Conservation (phyloP, 2,329 filamentous ascomycete genomes). For the Claviceps fusiformis region DNA sequence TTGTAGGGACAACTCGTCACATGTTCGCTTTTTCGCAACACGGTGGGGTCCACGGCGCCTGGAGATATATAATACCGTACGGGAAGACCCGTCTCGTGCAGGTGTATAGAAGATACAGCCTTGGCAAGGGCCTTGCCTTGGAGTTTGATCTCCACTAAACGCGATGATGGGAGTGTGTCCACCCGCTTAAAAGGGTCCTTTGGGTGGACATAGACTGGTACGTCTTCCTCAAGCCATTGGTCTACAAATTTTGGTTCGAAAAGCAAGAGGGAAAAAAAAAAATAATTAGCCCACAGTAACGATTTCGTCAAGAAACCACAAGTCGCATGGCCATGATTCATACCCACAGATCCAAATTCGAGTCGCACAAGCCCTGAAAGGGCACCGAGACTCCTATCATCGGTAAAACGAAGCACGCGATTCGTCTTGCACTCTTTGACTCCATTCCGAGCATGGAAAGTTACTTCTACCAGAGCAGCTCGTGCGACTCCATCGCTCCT, state of each 20-base stretch:
- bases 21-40: slow-evolving; percentile 35
- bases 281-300: not conserved
- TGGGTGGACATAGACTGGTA: slow-evolving; percentile 45
- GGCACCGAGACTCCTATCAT: slow-evolving; percentile 22
- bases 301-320: not conserved
- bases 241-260: slow-evolving; percentile 11
- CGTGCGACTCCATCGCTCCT: slow-evolving; percentile 11
- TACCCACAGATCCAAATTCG: slow-evolving; percentile 23
- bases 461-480: slow-evolving; percentile 19
- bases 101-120: slow-evolving; percentile 32
- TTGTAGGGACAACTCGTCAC: slow-evolving; percentile 54
- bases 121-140: slow-evolving; percentile 33
- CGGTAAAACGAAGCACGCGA: slow-evolving; percentile 24
- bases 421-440: slow-evolving; percentile 16
- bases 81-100: slow-evolving; percentile 47
- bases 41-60: slow-evolving; percentile 30
- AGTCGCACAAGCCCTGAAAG: slow-evolving; percentile 20
- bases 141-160: slow-evolving; percentile 36
- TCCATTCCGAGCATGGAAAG: slow-evolving; percentile 14
- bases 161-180: slow-evolving; percentile 43
- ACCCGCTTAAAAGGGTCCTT: slow-evolving; percentile 55
- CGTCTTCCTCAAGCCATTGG: slow-evolving; percentile 41
- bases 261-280: not conserved
- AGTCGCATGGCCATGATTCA: not conserved
- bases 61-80: slow-evolving; percentile 46